These are phyloP conservation scores for Aspergillus sp. DNA, from an alignment of 2,329 filamentous ascomycete species.

Conservation along the genomic window DNA sequence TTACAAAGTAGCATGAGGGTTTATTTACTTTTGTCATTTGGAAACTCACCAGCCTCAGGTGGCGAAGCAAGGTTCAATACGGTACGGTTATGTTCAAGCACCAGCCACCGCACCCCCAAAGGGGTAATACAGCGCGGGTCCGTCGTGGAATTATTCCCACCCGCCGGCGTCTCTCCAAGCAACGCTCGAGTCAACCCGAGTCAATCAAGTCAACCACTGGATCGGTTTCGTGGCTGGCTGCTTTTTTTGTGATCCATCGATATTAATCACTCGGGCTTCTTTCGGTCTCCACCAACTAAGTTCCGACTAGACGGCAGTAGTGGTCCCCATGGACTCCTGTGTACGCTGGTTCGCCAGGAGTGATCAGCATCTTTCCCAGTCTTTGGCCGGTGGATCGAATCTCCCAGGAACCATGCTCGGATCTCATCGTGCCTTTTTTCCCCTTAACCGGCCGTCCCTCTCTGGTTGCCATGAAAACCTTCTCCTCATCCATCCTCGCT, in stretches of 20 bases:
- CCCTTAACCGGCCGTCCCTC: constrained; percentile 5
- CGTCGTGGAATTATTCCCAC: background rate
- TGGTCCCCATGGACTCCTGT: constrained; percentile 3
- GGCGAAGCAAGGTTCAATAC: background rate
- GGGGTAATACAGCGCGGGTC: background rate
- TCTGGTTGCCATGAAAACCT: constrained; percentile 11
- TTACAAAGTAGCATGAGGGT: background rate
- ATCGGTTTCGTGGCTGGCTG: constrained; percentile 8
- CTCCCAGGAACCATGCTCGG: constrained; percentile 15
- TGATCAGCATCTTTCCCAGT: constrained; percentile 11
- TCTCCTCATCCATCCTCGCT: constrained; percentile 1
- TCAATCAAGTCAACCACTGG: background rate
- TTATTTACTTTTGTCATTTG: background rate
- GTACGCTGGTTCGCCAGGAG: constrained; percentile 16
- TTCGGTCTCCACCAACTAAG: constrained; percentile 5
- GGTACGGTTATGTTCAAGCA: background rate
- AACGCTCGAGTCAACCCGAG: constrained; percentile 1
- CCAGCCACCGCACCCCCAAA: background rate
- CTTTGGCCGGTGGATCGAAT: constrained; percentile 9
- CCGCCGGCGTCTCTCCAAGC: constrained; percentile 3
- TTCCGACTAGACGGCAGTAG: constrained; percentile 4
- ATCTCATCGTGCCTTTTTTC: constrained; percentile 20
- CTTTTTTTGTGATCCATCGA: constrained; percentile 6
- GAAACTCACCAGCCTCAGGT: background rate
- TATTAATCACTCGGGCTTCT: constrained; percentile 4